Evolutionary conservation across 2,329 filamentous ascomycete genomes (phyloP).

Genomic region (Blastomyces gilchristii): DNA sequence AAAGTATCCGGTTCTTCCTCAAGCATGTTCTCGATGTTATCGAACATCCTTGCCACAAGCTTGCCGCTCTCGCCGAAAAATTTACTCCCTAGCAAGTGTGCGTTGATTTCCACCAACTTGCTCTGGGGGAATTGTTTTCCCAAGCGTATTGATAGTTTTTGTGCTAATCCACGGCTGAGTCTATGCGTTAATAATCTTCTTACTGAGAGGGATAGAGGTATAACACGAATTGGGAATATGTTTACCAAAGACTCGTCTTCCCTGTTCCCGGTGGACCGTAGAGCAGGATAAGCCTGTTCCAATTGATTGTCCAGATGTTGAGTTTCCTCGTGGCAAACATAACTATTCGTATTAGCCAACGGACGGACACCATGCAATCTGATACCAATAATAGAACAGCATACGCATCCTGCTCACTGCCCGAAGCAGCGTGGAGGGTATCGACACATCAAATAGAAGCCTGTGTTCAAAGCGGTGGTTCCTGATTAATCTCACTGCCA

Average conservation of each 20-base stretch:
- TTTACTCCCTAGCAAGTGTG: constrained; percentile 38
- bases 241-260: constrained; percentile 46
- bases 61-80: constrained; percentile 41
- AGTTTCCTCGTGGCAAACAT: constrained; percentile 27
- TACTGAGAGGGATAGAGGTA: background rate
- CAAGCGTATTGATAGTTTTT: constrained; percentile 42
- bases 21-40: constrained; percentile 28
- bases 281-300: constrained; percentile 57
- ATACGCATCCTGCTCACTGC: constrained; percentile 32
- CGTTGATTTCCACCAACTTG: constrained; percentile 39
- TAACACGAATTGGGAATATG: background rate
- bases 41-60: constrained; percentile 36
- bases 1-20: constrained; percentile 33
- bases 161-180: constrained; percentile 35
- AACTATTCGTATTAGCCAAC: constrained; percentile 16
- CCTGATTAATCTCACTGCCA: background rate
- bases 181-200: constrained; percentile 2
- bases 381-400: constrained; percentile 3
- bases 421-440: constrained; percentile 34
- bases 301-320: constrained; percentile 32
- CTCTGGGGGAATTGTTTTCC: constrained; percentile 31
- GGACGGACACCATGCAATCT: background rate
- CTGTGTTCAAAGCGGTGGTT: constrained; percentile 13
- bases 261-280: constrained; percentile 93
- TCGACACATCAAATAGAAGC: constrained; percentile 35